Conservation (phyloP, 192 early-diverging fungal genomes). For the Entrophospora sp. region DNA sequence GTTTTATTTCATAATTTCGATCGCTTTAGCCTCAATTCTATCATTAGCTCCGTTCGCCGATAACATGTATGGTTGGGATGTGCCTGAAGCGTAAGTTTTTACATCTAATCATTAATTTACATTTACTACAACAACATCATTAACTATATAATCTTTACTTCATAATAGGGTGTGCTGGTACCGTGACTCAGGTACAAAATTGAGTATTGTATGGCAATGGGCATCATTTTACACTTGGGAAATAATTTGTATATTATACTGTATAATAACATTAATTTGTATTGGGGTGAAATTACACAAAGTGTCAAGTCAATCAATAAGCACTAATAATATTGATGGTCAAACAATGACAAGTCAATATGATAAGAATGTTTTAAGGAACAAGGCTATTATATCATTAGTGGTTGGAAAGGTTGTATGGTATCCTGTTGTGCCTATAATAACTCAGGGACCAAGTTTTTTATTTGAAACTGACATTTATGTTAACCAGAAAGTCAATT, state of each 20-base stretch:
- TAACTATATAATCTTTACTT: too few relatives aligned
- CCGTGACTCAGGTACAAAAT: background rate
- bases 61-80: too few relatives aligned
- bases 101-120: too few relatives aligned
- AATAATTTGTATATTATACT: background rate
- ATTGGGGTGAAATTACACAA: background rate
- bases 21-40: too few relatives aligned
- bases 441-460: background rate
- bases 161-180: slow-evolving; percentile 2
- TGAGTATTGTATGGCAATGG: slow-evolving; percentile 9
- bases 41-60: too few relatives aligned
- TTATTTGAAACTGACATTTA: background rate
- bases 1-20: too few relatives aligned
- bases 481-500: background rate
- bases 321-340: too few relatives aligned
- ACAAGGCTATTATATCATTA: background rate
- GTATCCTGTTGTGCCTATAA: slow-evolving; percentile 5
- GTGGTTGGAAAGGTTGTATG: slow-evolving; percentile 4
- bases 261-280: background rate
- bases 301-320: background rate
- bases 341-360: too few relatives aligned
- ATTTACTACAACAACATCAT: too few relatives aligned
- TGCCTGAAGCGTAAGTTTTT: too few relatives aligned
- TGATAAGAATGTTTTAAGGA: background rate
- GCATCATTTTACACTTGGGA: background rate